Evolutionary conservation across 345 rosid species (phyloP), one percentile per base, ranked within the genome.

Genomic region (Boechera retrofracta): DNA sequence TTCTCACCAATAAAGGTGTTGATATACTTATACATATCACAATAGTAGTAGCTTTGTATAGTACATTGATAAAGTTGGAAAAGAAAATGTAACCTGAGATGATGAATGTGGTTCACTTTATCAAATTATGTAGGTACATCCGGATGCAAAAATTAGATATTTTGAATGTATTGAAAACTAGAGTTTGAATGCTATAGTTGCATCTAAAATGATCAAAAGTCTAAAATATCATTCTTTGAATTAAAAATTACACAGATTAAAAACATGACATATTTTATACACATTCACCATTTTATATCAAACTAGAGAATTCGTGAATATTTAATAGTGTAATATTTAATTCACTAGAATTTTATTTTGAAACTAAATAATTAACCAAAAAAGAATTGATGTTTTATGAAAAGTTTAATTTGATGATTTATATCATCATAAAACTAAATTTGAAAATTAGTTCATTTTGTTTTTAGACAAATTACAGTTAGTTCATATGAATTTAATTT

Each of bases 11-110:
- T 21, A 21, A 21, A 21, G 24, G 24, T 21, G 24, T 21, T 21
- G 24, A 1, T 21, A 21, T 21, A 21, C 29, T 28, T 75, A 36
- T 36, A 35, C 42, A 66, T 65, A 56, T 42, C 69, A 42, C 64
- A 44, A 54, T 55, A 55, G 39, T 64, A 13, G 53, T 53, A 24
- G 65, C 10, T 55, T 75, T 67, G 16, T 76, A 28, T 28, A 60
- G 74, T 49, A 49, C 64, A 67, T 4, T 52, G 54, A 59, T 41
- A 13, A 57, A 59, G 35, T 6, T 67, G 35, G 73, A 36, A 56
- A 48, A 57, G 0, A 35, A 49, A 49, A n/a, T 5, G 4, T 15
- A 71, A 5, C 1, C 12, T 60, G 5, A 15, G 24, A 57, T 57
- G 62, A 5, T 2, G 11, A 57, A 57, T 36, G 24, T 57, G 32